Base-by-base conservation (phyloP, 176 grass and related monocot species). In the Musa acuminata region DNA sequence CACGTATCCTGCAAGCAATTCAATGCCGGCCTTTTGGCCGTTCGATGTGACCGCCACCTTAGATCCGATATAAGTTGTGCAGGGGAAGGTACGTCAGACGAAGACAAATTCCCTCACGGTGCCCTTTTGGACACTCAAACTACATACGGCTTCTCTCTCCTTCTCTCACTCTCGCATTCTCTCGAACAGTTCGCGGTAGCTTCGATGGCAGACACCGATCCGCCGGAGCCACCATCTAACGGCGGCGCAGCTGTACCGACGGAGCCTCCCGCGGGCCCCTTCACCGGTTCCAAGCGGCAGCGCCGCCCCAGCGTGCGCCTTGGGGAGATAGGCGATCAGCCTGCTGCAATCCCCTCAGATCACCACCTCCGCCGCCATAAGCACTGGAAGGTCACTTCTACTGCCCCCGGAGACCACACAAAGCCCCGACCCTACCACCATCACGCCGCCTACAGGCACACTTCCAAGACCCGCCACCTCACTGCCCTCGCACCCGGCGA, bases 301-400 rank as follows among this genome's bases (percentile, higher is more conserved):
- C 93, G 93, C 81, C 90, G 88, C n/a, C 90, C 87, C 77, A 97
- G 84, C 80, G 87, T 97, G 8, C 93, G 93, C 79, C 93, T 97
- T 54, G 87, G 90, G 50, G 93, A 97, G 78, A 92, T 97, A 53
- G 89, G 86, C 49, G 80, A 81, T 9, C 64, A 78, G n/a, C 73
- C 77, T 52, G 80, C 85, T 48, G 74, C 89, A 62, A 59, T 82
- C 48, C 80, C 87, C 74, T 75, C 67, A 35, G 82, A 80, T 50
- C 78, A 81, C n/a, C 69, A 79, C 64, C 81, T 80, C 27, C 85
- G 83, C 74, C 90, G 86, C 76, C 71, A 53, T 51, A 88, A 84
- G 74, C 29, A 65, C 2, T 78, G 75, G 75, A 77, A 51, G 35
- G 49, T 64, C 55, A 7, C 54, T 8, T 75, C 72, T 9, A 55